Evolutionary conservation across 345 rosid species (phyloP), one percentile per base, ranked within the genome.

Genomic region (Brassica rapa): DNA sequence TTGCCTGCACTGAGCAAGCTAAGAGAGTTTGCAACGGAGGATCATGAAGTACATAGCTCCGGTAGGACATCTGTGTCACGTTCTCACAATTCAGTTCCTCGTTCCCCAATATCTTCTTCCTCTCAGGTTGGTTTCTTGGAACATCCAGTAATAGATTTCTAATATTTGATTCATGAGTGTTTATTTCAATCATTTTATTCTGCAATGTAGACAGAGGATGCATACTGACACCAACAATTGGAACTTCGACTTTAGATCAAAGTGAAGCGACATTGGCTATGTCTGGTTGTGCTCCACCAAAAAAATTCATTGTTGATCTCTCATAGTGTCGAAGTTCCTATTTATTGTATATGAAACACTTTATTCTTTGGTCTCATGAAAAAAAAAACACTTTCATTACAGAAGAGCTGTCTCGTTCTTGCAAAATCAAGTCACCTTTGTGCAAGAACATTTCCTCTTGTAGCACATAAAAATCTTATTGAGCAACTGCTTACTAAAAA

Each of bases 211-310:
- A 46, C 55, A 14, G 55, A 46, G 55, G 55, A 46, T 46, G 55
- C 55, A 46, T 14, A 62, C 69, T 85, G 82, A 84, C 77, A 75
- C 63, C 32, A 62, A 71, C 82, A 82, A 68, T 29, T 78, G 79
- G 83, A 76, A 85, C 83, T 74, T 85, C 82, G 70, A 72, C 73
- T 74, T 82, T 46, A 86, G 86, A 85, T 85, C 80, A 69, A 79
- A 68, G 57, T 49, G 46, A 77, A 51, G 79, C 62, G 46, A 43
- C 62, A 70, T 57, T 70, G 79, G 88, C 75, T 59, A 71, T 75
- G 46, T 62, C 29, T 82, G 21, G 82, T 30, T 85, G 87, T 83
- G 57, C 84, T 62, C 30, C 39, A 62, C 72, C 72, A 39, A 39
- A 41, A 30, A 46, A 74, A 39, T 51, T 62, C 66, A 67, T 51